Base-by-base conservation (phyloP, 129 eudicot species). In the Tanacetum coccineum region DNA sequence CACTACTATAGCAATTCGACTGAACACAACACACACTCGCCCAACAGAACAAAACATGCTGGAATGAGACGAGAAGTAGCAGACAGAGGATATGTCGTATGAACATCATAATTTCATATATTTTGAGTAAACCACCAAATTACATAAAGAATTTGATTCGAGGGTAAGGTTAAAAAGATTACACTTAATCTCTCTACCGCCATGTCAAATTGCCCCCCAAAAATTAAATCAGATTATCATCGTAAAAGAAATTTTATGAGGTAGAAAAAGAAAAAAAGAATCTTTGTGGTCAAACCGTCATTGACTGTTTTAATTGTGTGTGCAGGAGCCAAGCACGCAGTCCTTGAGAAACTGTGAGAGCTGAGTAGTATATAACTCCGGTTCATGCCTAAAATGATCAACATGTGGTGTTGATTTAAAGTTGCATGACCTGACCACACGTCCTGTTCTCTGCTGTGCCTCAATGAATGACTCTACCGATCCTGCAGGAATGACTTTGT, bases 361-460 rank as follows among this genome's bases (percentile, higher is more conserved):
- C 77, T 94, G 95, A 65, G 97, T 75, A 48, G 87, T 68, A 65
- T 94, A 94, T 56, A 94, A 58, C 67, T 84, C 77, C 3, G 99
- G 99, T 65, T 84, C 82, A 67, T 87, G 77, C 52, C 97, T 79
- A 68, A 89, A 84, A 85, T 94, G 99, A 74, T 94, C 99, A 9
- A 94, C 99, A 68, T 94, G 99, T 6, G 99, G 99, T 0, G 99
- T 84, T 28, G 93, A 78, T 48, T 84, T 66, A 64, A 94, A 94
- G 84, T 94, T 82, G 82, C 97, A 94, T 20, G 99, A 83, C 75
- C 95, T 82, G 58, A 94, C 95, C 76, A 86, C 84, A 5, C 71
- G 97, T 58, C 99, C 97, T 61, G 60, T 75, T 64, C 64, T 84
- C 63, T 80, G 81, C 28, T 94, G 99, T 63, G 75, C 78, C 73